Base-by-base conservation (phyloP, 106 monocot species). In the Amphibolis antarctica region DNA sequence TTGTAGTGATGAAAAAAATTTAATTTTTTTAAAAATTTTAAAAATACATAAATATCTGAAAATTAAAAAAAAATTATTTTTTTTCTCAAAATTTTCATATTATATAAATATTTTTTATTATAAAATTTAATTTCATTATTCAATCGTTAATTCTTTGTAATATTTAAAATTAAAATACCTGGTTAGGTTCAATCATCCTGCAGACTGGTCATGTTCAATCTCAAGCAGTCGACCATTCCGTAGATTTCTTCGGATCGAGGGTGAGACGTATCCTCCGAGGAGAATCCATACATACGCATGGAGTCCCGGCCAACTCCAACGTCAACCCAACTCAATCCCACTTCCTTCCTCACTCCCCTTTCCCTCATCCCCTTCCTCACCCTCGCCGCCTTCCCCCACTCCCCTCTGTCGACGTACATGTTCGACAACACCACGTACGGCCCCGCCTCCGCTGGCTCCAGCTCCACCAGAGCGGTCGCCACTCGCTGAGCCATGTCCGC, bases 291-390 rank as follows among this genome's bases (percentile, higher is more conserved):
- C 86, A 84, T 71, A 22, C 73, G 69, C n/a, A 80, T 36, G n/a
- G 72, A 71, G 62, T 66, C 63, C 36, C 10, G 71, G 14, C 60
- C 55, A 11, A 49, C 60, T 26, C 80, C 81, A 0, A 43, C 66
- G 64, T 90, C 96, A n/a, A 90, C 90, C 96, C 96, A 96, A 72
- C 96, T 96, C 42, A 84, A 96, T 1, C 84, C 90, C 10, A 87
- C 73, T 28, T 90, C 96, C 65, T 96, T 87, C 72, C 69, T 90
- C 60, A 96, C 84, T 30, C 84, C 86, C 24, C 66, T 80, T 1
- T 74, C 78, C 55, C 82, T 82, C 96, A 96, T 96, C 57, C 69
- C 54, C 69, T 64, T 86, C 71, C 90, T 61, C 10, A 87, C 61
- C 67, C 64, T 80, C 5, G 96, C 90, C 44, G 82, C 89, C 52